These are phyloP conservation scores for Annulohypoxylon moriforme DNA, from an alignment of 495 filamentous ascomycete genomes.

Conservation along the genomic window DNA sequence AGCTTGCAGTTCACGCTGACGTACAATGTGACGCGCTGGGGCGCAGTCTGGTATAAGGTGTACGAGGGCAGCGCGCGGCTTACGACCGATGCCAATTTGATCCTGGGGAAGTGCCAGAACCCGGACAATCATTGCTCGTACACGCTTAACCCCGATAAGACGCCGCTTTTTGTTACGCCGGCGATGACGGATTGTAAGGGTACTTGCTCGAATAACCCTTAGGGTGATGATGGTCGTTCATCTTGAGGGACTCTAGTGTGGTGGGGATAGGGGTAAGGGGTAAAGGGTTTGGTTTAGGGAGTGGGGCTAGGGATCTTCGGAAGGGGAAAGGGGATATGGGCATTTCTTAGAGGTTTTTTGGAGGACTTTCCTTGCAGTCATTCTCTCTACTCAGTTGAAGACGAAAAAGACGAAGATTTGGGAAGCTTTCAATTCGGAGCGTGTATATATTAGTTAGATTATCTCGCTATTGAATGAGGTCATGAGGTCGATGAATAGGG, in stretches of 20 bases:
- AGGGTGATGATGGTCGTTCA: background rate
- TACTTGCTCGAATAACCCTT: slow-evolving; percentile 11
- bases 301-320: background rate
- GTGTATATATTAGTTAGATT: slow-evolving; percentile 1
- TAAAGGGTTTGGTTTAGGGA: background rate
- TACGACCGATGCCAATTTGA: slow-evolving; percentile 8
- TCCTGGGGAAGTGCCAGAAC: background rate
- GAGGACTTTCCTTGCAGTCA: background rate
- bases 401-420: background rate
- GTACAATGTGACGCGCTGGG: slow-evolving; percentile 28
- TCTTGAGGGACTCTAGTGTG: background rate
- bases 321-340: background rate
- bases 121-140: slow-evolving; percentile 1
- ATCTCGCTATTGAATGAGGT: background rate
- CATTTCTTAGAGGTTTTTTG: background rate
- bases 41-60: slow-evolving; percentile 19
- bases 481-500: background rate
- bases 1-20: slow-evolving; percentile 13
- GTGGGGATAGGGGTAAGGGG: background rate
- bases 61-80: slow-evolving; percentile 28
- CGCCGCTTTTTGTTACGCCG: slow-evolving; percentile 6
- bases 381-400: background rate
- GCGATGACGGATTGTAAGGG: slow-evolving; percentile 30
- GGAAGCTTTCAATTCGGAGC: background rate
- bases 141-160: background rate